Base-by-base conservation (phyloP, 2,329 filamentous ascomycete species). In the Harringtonia aguacate region DNA sequence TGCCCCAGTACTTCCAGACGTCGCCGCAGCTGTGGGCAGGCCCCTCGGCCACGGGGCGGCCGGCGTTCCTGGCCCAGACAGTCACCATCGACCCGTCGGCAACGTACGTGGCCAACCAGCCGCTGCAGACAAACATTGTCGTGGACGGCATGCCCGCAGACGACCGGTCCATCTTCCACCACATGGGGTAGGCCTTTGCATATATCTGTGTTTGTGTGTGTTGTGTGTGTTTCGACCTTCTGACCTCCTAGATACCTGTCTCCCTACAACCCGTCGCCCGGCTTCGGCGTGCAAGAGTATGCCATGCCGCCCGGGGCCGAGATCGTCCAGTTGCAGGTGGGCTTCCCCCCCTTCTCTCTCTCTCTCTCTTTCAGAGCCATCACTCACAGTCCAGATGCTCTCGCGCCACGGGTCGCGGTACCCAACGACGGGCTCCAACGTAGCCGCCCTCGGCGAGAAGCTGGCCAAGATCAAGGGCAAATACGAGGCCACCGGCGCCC, bases 221-320 rank as follows among this genome's bases (percentile, higher is more conserved):
- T 18, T 8, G 33, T 20, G n/a, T 18, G n/a, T 9, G 8, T 35
- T 17, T 13, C 13, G 8, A 31, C 5, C 13, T 30, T 24, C 13
- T 39, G 17, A 30, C 7, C 20, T 22, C 22, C 15, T 21, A 58
- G 56, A 7, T 73, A 79, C 48, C 60, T 87, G 27, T 78, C 77
- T 33, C 81, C 83, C 4, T 88, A 87, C 59, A 75, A 75, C 48
- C 78, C 82, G 0, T 79, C 81, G 44, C 75, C 81, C 0, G 84
- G 84, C 1, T 88, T 87, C 50, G 84, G 84, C 3, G 81, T 85
- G 0, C 66, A 81, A 15, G 84, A 89, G 60, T 84, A 81, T 53
- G 69, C 81, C 4, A 59, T 86, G 15, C 84, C 82, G 1, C 58
- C 66, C 8, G 81, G 77, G 13, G 74, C 82, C 0, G 77, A 81